Percentiles rank a stretch among this genome's conserved stretches.
Evolutionary conservation across 2,329 filamentous ascomycete species (phyloP).

Genomic region (Cordyceps fumosorosea): DNA sequence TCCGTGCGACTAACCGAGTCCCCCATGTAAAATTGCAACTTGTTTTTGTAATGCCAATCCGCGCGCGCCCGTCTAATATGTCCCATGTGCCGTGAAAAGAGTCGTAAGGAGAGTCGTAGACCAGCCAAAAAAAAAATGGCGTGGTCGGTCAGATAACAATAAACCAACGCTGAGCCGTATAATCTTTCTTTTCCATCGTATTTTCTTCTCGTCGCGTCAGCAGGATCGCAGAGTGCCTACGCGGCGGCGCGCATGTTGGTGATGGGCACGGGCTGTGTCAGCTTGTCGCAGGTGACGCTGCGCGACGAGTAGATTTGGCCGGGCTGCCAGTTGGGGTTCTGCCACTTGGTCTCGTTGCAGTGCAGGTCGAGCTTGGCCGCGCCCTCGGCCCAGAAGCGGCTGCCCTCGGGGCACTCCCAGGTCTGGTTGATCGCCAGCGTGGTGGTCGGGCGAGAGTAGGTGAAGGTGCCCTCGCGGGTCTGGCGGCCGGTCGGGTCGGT

Average conservation of each 20-base stretch:
- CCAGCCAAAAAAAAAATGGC: background rate
- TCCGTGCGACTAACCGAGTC: no score
- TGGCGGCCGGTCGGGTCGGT: constrained; percentile 22
- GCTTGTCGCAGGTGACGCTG: constrained; percentile 22
- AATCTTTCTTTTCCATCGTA: background rate
- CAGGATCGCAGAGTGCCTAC: constrained; percentile 11
- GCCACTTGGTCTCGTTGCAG: constrained; percentile 22
- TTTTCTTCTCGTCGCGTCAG: background rate
- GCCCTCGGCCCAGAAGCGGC: constrained; percentile 24
- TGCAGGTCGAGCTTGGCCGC: constrained; percentile 21
- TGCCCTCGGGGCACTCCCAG: constrained; percentile 39
- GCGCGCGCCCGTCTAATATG: background rate
- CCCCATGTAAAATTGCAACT: no score
- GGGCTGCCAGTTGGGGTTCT: constrained; percentile 26
- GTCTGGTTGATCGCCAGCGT: constrained; percentile 40
- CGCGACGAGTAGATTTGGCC: constrained; percentile 27
- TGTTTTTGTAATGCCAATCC: background rate
- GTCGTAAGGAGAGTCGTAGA: constrained; percentile 16
- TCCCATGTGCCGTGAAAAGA: constrained; percentile 5
- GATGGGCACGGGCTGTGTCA: constrained; percentile 21
- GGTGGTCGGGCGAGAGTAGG: constrained; percentile 31
- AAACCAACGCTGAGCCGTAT: background rate
- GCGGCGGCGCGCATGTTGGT: constrained; percentile 21
- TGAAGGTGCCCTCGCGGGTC: constrained; percentile 31
- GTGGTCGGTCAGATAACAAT: background rate